phyloP scores from a whole-genome alignment of 768 basidiomycete genomes.

The Kwoniella bestiolae region DNA sequence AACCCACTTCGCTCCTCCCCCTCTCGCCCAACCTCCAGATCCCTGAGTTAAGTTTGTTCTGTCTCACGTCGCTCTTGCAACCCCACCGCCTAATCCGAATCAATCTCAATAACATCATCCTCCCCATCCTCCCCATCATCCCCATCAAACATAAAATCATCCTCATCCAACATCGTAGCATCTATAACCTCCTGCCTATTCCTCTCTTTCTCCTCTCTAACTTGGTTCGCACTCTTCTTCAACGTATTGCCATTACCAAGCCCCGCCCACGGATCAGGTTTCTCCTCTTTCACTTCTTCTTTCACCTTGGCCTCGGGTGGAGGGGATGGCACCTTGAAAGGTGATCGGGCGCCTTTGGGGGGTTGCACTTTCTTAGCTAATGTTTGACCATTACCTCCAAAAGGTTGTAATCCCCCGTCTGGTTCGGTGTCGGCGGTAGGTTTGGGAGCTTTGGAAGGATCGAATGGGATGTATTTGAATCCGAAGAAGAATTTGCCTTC shows the following conservation, averaged over 20 bases:
- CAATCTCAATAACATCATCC: constrained; percentile 76
- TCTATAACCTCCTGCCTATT: constrained; percentile 41
- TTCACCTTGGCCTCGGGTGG: constrained; percentile 61
- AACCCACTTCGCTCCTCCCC: background rate
- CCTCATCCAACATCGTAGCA: constrained; percentile 52
- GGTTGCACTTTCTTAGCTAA: background rate
- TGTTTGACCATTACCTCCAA: constrained; percentile 25
- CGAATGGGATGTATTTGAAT: constrained; percentile 71
- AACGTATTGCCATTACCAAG: constrained; percentile 55
- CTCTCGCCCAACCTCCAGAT: too few relatives aligned
- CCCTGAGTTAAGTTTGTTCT: too few relatives aligned
- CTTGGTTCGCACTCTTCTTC: constrained; percentile 1
- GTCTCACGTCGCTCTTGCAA: too few relatives aligned
- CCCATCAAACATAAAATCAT: constrained; percentile 59
- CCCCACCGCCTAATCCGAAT: constrained; percentile 75
- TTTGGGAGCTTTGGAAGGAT: constrained; percentile 53
- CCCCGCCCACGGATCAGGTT: constrained; percentile 59
- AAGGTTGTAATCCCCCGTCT: constrained; percentile 18
- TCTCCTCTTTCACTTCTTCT: constrained; percentile 61
- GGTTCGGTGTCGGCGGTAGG: constrained; percentile 31
- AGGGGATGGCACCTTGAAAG: constrained; percentile 33
- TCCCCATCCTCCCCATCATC: constrained; percentile 79
- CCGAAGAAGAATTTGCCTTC: constrained; percentile 97
- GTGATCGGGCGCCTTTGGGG: background rate
- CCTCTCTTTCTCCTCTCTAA: constrained; percentile 62